Evolutionary conservation across 2,329 filamentous ascomycete genomes (phyloP), one percentile per base, ranked within the genome.

Genomic region (Hymenotorrendiella dingleyae): DNA sequence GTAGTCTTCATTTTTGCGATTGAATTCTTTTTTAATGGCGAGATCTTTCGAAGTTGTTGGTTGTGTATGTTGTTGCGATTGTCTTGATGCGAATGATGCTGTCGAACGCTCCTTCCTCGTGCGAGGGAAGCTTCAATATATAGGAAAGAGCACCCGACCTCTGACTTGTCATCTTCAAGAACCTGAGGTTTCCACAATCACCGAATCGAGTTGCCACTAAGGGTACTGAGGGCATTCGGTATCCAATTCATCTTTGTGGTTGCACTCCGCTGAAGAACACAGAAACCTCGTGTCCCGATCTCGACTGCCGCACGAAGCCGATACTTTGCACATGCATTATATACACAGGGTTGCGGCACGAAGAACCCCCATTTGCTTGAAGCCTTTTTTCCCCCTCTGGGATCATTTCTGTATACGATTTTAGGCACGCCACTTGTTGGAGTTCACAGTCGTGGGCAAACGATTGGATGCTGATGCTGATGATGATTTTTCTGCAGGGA

Each of bases 1-100:
- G 20, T 28, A 19, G 40, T n/a, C 14, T 27, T 43, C 40, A 43
- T 43, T 16, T 17, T 36, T 33, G 10, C 14, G 20, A 20, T 24
- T 20, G 19, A n/a, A 14, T 7, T 16, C 17, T 32, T 32, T 9
- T 11, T 6, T 19, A 14, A 26, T 28, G n/a, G 2, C 5, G 9
- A 32, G 12, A 16, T 19, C 17, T 14, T 8, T 34, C 10, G 19
- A 34, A 20, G 17, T 34, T 21, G 32, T 21, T n/a, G 14, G 19
- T 4, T 23, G 9, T 9, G 17, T 16, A 23, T 40, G 28, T 40
- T 28, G 12, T 7, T 32, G 38, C 24, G 38, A 11, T 24, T n/a
- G 19, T 24, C 14, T 21, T 3, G 6, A n/a, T 11, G 23, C 12
- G 33, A 22, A 23, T 11, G 19, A 11, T 36, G 33, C 33, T 36